Conservation (phyloP, 345 rosid species). For the Eucalyptus camaldulensis region DNA sequence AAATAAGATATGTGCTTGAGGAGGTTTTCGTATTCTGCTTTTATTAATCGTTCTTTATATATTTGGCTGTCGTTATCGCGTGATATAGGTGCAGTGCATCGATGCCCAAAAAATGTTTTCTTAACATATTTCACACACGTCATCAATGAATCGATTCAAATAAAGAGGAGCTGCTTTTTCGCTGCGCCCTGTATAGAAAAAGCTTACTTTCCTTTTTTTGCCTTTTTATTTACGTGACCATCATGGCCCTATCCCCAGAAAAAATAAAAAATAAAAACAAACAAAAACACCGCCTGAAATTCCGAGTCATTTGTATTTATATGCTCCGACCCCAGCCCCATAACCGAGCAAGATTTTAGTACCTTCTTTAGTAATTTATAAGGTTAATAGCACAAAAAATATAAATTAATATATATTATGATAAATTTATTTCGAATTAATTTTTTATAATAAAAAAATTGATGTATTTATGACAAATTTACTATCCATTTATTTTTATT, state of each 20-base stretch:
- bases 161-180: neutral
- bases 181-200: neutral
- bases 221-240: neutral
- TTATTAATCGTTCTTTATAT: neutral
- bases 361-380: neutral
- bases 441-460: no score
- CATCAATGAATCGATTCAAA: neutral
- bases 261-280: fast-evolving
- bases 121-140: neutral
- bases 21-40: neutral
- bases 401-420: no score
- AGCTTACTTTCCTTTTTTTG: neutral
- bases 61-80: neutral
- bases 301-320: neutral
- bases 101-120: neutral
- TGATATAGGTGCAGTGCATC: neutral
- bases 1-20: neutral
- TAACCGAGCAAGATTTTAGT: neutral
- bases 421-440: no score
- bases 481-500: fast-evolving
- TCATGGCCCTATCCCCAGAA: neutral
- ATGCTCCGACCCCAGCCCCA: neutral
- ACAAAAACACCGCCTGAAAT: neutral
- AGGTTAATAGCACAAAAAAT: fast-evolving
- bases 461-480: no score